Percentiles rank a stretch among this genome's conserved stretches.
These are phyloP conservation scores for Lavandula angustifolia DNA, from an alignment of 257 asterid genomes.

Conservation along the genomic window DNA sequence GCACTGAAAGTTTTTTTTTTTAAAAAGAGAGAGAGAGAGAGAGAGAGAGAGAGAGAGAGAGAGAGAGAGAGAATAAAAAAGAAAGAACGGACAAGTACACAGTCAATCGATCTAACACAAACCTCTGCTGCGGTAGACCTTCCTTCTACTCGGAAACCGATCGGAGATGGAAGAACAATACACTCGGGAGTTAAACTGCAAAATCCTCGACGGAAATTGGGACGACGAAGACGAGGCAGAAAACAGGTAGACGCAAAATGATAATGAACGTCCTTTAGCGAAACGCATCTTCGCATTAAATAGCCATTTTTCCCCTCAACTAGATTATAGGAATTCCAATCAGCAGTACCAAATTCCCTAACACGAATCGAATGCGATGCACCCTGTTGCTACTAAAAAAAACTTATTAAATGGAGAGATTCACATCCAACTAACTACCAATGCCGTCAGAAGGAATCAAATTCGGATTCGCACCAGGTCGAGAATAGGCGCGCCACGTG, in stretches of 20 bases:
- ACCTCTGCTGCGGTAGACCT: slow-evolving; percentile 47
- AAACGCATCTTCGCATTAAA: slow-evolving; percentile 69
- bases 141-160: slow-evolving; percentile 42
- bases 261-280: slow-evolving; percentile 54
- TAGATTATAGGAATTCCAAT: slow-evolving; percentile 30
- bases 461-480: slow-evolving; percentile 37
- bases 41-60: neutral
- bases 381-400: slow-evolving; percentile 26
- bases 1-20: no score
- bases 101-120: slow-evolving; percentile 25
- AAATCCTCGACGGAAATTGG: slow-evolving; percentile 40
- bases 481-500: slow-evolving; percentile 39
- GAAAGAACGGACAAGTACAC: neutral
- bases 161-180: slow-evolving; percentile 37
- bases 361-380: slow-evolving; percentile 43
- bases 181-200: slow-evolving; percentile 41
- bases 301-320: slow-evolving; percentile 42
- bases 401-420: slow-evolving; percentile 30
- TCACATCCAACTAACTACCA: slow-evolving; percentile 26
- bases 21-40: neutral
- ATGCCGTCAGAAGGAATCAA: slow-evolving; percentile 29
- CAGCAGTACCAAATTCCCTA: slow-evolving; percentile 27
- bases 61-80: neutral
- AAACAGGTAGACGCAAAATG: slow-evolving; percentile 42
- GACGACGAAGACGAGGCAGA: slow-evolving; percentile 27